Percentiles rank a stretch among this genome's conserved stretches.
These are phyloP conservation scores for Salmacisia buchloeana DNA, from an alignment of 1,284 basidiomycete genomes.

Conservation along the genomic window DNA sequence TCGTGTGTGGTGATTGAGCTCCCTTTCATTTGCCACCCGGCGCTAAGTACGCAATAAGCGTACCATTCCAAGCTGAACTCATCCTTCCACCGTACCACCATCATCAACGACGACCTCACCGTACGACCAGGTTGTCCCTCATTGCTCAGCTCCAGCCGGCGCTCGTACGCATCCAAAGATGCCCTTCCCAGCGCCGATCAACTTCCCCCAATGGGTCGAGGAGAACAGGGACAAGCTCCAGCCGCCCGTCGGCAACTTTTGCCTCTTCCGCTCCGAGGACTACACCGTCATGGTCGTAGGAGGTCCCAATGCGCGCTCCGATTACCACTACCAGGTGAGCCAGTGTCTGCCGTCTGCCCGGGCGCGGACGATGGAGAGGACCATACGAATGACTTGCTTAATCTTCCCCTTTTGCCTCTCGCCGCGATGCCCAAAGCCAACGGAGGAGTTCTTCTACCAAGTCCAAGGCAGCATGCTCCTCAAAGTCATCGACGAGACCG, in stretches of 20 bases:
- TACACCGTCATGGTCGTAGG: conserved; percentile 50
- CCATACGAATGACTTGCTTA: not conserved
- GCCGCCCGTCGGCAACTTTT: conserved; percentile 51
- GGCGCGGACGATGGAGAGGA: not conserved
- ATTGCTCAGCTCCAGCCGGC: no score
- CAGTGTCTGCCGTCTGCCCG: not conserved
- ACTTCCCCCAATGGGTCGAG: conserved; percentile 49
- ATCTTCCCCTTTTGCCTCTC: not conserved
- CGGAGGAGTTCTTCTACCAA: conserved; percentile 49
- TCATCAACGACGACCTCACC: no score
- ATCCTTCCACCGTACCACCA: no score
- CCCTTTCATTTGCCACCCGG: not conserved
- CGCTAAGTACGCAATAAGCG: no score
- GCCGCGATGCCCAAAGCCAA: conserved; percentile 20
- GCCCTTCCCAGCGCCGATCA: conserved; percentile 40
- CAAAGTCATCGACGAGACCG: conserved; percentile 76
- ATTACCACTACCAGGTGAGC: conserved; percentile 40
- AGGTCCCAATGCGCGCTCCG: conserved; percentile 44
- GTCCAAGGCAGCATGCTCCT: conserved; percentile 66
- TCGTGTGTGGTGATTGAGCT: not conserved
- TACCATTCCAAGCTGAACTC: no score
- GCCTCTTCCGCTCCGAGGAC: conserved; percentile 38
- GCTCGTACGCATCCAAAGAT: not conserved
- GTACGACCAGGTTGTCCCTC: no score
- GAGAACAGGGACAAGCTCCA: conserved; percentile 46